Evolutionary conservation across 805 yeast genomes (phyloP).

Genomic region (Cephaloascus albidus): DNA sequence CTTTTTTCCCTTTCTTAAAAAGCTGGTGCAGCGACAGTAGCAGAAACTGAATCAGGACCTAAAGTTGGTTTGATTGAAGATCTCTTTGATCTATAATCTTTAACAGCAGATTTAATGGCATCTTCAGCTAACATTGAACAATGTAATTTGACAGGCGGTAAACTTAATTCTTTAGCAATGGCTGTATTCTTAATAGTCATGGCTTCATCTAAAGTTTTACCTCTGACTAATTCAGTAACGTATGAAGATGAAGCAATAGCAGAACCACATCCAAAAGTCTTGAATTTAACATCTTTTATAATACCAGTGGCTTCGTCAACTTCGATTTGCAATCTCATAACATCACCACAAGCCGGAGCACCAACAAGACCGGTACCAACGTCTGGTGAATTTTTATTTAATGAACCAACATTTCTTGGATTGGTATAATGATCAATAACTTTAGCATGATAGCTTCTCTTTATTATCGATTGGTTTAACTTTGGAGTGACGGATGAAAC

Average conservation of each 20-base stretch:
- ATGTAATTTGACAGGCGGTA: slow-evolving; percentile 96
- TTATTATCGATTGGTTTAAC: background rate
- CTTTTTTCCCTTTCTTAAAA: too few species aligned
- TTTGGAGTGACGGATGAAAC: too few species aligned
- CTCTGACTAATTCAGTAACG: slow-evolving; percentile 92
- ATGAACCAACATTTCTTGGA: slow-evolving; percentile 93
- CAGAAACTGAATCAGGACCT: slow-evolving; percentile 43
- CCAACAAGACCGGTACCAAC: slow-evolving; percentile 98
- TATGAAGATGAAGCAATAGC: slow-evolving; percentile 96
- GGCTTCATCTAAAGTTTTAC: slow-evolving; percentile 91
- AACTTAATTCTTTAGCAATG: slow-evolving; percentile 87
- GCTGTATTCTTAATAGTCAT: slow-evolving; percentile 85
- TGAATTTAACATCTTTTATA: slow-evolving; percentile 91
- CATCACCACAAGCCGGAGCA: slow-evolving; percentile 99
- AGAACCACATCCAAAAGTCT: slow-evolving; percentile 98
- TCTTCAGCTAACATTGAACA: slow-evolving; percentile 99
- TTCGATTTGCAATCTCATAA: slow-evolving; percentile 92
- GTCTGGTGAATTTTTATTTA: slow-evolving; percentile 63
- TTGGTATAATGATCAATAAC: slow-evolving; percentile 94
- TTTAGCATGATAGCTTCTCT: slow-evolving; percentile 70
- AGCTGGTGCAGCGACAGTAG: slow-evolving; percentile 8
- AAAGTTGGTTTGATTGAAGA: slow-evolving; percentile 40
- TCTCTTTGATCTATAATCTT: slow-evolving; percentile 88
- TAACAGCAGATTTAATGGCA: slow-evolving; percentile 94
- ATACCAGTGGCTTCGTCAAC: slow-evolving; percentile 87